Percentiles rank a stretch among this genome's conserved stretches.
These are phyloP conservation scores for Fusarium vanettenii DNA, from an alignment of 2,329 filamentous ascomycete genomes.

Conservation along the genomic window DNA sequence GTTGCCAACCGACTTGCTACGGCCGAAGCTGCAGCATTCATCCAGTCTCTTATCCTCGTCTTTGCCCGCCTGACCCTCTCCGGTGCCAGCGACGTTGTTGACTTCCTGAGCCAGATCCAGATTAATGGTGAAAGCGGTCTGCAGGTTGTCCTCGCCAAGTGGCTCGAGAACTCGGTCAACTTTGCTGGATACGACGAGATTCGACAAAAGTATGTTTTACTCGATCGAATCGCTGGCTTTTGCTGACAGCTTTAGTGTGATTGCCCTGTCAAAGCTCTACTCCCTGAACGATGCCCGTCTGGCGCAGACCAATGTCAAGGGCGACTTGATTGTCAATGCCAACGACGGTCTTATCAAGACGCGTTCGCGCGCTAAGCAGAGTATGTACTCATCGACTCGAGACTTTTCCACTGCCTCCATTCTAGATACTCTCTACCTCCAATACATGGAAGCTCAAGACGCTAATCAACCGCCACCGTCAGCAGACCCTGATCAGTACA, in stretches of 20 bases:
- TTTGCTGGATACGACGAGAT: slow-evolving; percentile 99
- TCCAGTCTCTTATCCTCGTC: slow-evolving; percentile 94
- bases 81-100: slow-evolving; percentile 88
- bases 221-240: neutral
- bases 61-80: slow-evolving; percentile 91
- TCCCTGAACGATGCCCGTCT: slow-evolving; percentile 86
- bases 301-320: slow-evolving; percentile 84
- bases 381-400: slow-evolving; percentile 58
- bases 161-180: slow-evolving; percentile 96
- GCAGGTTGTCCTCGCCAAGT: slow-evolving; percentile 90
- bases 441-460: slow-evolving; percentile 30
- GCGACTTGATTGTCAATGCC: slow-evolving; percentile 85
- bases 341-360: slow-evolving; percentile 89
- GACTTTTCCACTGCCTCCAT: slow-evolving; percentile 31
- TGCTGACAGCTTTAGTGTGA: slow-evolving; percentile 71
- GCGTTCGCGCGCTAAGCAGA: slow-evolving; percentile 86
- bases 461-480: slow-evolving; percentile 42
- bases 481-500: slow-evolving; percentile 87
- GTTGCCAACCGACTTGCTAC: slow-evolving; percentile 87
- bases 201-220: slow-evolving; percentile 81
- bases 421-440: slow-evolving; percentile 33
- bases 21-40: slow-evolving; percentile 87
- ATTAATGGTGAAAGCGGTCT: slow-evolving; percentile 86
- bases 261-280: slow-evolving; percentile 92
- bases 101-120: slow-evolving; percentile 87